Conservation (phyloP, 2,329 filamentous ascomycete genomes). For the Pestalotiopsis sp. region DNA sequence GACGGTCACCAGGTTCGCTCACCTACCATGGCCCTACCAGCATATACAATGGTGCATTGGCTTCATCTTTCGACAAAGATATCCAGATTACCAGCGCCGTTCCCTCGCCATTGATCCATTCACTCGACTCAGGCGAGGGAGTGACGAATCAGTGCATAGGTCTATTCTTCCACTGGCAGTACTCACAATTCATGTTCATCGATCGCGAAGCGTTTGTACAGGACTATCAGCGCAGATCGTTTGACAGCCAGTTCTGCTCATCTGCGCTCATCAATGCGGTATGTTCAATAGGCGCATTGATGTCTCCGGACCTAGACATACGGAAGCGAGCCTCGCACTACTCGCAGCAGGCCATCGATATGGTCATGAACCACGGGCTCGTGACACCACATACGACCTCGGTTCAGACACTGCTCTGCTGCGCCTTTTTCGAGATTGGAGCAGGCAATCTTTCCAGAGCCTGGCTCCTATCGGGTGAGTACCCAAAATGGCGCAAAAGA, state of each 20-base stretch:
- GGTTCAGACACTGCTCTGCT: constrained; percentile 18
- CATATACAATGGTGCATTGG: constrained; percentile 8
- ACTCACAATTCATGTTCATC: constrained; percentile 20
- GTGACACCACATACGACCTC: constrained; percentile 11
- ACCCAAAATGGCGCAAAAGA: neutral
- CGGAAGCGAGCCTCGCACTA: constrained; percentile 11
- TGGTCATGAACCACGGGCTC: constrained; percentile 14
- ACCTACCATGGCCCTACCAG: constrained; percentile 15
- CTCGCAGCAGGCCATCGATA: constrained; percentile 5
- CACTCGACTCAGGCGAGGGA: neutral
- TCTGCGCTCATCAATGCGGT: constrained; percentile 16
- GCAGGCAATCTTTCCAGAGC: constrained; percentile 18
- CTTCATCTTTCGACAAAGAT: neutral
- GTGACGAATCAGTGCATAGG: constrained; percentile 17
- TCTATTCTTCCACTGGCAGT: constrained; percentile 22
- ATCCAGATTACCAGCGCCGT: neutral
- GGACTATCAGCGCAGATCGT: constrained; percentile 15
- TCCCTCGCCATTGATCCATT: neutral
- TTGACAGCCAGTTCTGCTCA: constrained; percentile 16
- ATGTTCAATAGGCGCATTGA: constrained; percentile 19
- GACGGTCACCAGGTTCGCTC: neutral
- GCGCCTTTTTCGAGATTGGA: constrained; percentile 19
- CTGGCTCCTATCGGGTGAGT: constrained; percentile 20
- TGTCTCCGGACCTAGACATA: constrained; percentile 12
- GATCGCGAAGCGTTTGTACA: constrained; percentile 21